Evolutionary conservation across 2,329 filamentous ascomycete genomes (phyloP).

Genomic region (Orbilia brochopaga): DNA sequence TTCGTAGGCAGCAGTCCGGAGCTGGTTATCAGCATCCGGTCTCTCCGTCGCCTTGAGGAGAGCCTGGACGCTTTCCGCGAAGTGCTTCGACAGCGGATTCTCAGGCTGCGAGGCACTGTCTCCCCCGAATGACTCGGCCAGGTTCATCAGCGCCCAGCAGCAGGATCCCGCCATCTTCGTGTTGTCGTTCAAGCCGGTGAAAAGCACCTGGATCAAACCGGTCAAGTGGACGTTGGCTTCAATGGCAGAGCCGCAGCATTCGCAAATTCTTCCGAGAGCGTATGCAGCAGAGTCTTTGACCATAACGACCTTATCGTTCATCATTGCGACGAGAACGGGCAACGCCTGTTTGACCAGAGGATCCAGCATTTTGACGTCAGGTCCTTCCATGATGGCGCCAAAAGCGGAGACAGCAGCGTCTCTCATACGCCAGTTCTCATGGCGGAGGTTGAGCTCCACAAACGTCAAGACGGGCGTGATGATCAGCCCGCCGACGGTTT

Average conservation of each 20-base stretch:
- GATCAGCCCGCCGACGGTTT: constrained; percentile 83
- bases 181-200: constrained; percentile 85
- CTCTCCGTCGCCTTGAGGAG: constrained; percentile 85
- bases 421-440: constrained; percentile 90
- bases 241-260: constrained; percentile 88
- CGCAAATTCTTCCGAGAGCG: constrained; percentile 92
- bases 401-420: constrained; percentile 97
- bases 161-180: constrained; percentile 97
- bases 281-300: constrained; percentile 97
- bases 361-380: constrained; percentile 87
- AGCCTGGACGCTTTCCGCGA: constrained; percentile 86
- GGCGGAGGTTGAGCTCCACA: constrained; percentile 86
- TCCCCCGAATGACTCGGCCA: constrained; percentile 86
- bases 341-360: constrained; percentile 95
- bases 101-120: constrained; percentile 67
- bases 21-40: constrained; percentile 79
- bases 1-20: constrained; percentile 95
- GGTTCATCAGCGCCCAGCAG: constrained; percentile 98
- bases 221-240: constrained; percentile 83
- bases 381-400: constrained; percentile 97
- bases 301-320: constrained; percentile 83
- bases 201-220: constrained; percentile 83
- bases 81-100: constrained; percentile 88
- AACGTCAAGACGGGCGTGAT: constrained; percentile 87
- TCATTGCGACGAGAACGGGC: constrained; percentile 88